phyloP scores from a whole-genome alignment of 179 eudicot genomes.

The Nepenthes alata region DNA sequence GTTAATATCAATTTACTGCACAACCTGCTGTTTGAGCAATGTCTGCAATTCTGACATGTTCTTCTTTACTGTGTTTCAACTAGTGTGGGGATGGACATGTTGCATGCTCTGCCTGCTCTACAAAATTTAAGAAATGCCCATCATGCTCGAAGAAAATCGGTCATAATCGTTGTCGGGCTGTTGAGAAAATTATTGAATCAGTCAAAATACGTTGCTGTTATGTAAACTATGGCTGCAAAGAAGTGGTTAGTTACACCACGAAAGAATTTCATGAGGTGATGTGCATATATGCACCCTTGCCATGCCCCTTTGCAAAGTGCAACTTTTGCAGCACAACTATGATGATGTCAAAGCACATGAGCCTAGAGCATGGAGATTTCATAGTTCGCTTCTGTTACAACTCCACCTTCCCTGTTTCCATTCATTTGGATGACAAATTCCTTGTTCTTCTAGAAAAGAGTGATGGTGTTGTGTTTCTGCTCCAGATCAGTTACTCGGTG shows the following conservation, averaged over 20 bases:
- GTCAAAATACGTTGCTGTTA: constrained; percentile 46
- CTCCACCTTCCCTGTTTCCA: constrained; percentile 14
- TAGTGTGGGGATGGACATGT: constrained; percentile 71
- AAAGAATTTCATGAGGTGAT: constrained; percentile 44
- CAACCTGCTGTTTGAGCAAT: neutral
- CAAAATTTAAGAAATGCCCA: constrained; percentile 49
- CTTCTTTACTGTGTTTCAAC: constrained; percentile 5
- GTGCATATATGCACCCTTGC: constrained; percentile 47
- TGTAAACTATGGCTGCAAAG: constrained; percentile 48
- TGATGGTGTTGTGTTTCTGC: constrained; percentile 22
- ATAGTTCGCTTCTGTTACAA: constrained; percentile 34
- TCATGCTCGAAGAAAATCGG: constrained; percentile 62
- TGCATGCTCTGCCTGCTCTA: constrained; percentile 78
- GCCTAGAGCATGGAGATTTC: constrained; percentile 22
- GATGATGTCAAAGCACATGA: constrained; percentile 36
- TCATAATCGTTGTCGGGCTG: constrained; percentile 65
- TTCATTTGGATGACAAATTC: constrained; percentile 20
- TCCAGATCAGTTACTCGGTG: constrained; percentile 14
- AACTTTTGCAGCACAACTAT: constrained; percentile 32
- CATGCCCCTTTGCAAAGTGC: constrained; percentile 54
- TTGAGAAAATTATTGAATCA: constrained; percentile 78
- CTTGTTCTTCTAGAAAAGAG: constrained; percentile 45
- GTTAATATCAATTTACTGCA: neutral
- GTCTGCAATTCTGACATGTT: neutral
- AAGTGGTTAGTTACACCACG: constrained; percentile 31